phyloP scores from a whole-genome alignment of 1,139 yeast species.

The Casaregolazyma lundiana region DNA sequence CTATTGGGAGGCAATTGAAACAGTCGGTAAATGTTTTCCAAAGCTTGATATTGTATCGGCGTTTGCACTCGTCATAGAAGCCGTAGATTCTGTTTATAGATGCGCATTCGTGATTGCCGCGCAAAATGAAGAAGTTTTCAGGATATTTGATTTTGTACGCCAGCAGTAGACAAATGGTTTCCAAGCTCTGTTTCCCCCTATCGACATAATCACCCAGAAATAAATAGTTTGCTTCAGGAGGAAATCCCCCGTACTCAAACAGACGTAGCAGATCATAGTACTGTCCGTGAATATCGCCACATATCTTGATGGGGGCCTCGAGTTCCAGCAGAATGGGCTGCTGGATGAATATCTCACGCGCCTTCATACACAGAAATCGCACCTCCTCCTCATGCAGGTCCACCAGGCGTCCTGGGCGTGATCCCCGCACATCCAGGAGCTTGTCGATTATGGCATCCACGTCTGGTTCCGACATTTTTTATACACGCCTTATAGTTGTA shows the following conservation, averaged over 20 bases:
- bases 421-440: slow-evolving; percentile 92
- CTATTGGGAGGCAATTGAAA: slow-evolving; percentile 94
- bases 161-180: slow-evolving; percentile 86
- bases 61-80: slow-evolving; percentile 89
- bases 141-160: slow-evolving; percentile 97
- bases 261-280: slow-evolving; percentile 89
- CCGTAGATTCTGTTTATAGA: slow-evolving; percentile 94
- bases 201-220: slow-evolving; percentile 96
- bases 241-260: slow-evolving; percentile 96
- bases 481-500: not conserved
- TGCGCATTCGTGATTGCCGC: slow-evolving; percentile 55
- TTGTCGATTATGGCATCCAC: slow-evolving; percentile 95
- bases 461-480: slow-evolving; percentile 61
- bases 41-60: slow-evolving; percentile 91
- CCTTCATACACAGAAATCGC: slow-evolving; percentile 90
- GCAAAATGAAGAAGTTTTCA: slow-evolving; percentile 75
- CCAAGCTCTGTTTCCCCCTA: slow-evolving; percentile 94
- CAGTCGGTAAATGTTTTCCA: slow-evolving; percentile 98
- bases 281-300: slow-evolving; percentile 97
- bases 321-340: slow-evolving; percentile 91
- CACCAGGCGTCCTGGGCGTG: slow-evolving; percentile 95
- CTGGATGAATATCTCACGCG: slow-evolving; percentile 93
- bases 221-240: slow-evolving; percentile 44
- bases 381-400: slow-evolving; percentile 89
- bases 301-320: slow-evolving; percentile 90